Evolutionary conservation across 2,329 filamentous ascomycete genomes (phyloP), one percentile per base, ranked within the genome.

Genomic region (Penicillium sclerotigenum): DNA sequence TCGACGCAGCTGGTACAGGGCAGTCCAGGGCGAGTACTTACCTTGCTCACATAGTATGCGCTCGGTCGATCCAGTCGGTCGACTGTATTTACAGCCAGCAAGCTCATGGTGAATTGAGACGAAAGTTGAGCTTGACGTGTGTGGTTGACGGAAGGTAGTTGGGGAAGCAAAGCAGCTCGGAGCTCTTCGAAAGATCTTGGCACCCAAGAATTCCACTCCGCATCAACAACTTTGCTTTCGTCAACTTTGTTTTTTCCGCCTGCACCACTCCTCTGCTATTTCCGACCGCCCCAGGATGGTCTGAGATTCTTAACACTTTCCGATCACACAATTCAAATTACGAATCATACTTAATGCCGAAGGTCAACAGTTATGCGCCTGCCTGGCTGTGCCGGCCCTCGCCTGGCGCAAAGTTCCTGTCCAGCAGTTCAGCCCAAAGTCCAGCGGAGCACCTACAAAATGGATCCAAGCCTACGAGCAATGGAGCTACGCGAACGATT

Each of bases 41-140:
- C 93, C 79, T 89, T 89, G 77, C 83, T 87, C 60, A 86, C 83
- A 69, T 92, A 96, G 79, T 99, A 99, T 67, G 93, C 92, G 73
- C 93, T 97, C 18, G 94, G 93, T 76, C 87, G 89, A 76, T 99
- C 94, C 61, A 99, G 85, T 59, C 94, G 84, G 48, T 97, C 93
- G 60, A 97, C 89, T 7, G 94, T 97, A 73, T 71, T 71, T 36
- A 65, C 53, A 36, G 59, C 43, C 28, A 63, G 49, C 11, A 65
- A 52, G 22, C 64, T 69, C 72, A 75, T 74, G 10, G 20, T 62
- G 47, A 24, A 59, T 14, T 40, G 20, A 16, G 20, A 26, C 11
- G 40, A 46, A 26, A 4, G 22, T 14, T 40, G 49, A 46, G 42
- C 11, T 36, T 24, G 20, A 26, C 22, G 24, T 26, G 43, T n/a